Percentiles rank a stretch among this genome's conserved stretches.
Evolutionary conservation across 2,329 filamentous ascomycete species (phyloP).

Genomic region (Penicillium sclerotiorum): DNA sequence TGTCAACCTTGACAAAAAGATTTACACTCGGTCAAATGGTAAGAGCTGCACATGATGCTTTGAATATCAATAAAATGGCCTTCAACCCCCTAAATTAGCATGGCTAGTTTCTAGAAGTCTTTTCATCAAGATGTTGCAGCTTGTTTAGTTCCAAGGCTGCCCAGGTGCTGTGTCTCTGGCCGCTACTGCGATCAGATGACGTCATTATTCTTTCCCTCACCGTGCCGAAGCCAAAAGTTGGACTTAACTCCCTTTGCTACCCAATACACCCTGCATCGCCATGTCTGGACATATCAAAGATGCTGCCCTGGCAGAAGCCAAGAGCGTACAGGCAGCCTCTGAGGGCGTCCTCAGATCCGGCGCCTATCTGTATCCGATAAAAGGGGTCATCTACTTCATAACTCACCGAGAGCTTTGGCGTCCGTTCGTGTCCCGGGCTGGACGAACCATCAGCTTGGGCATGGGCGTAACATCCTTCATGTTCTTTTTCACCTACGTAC

Average conservation of each 20-base stretch:
- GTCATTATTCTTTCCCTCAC: neutral
- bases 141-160: no score
- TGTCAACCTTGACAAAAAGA: no score
- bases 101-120: no score
- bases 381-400: constrained; percentile 65
- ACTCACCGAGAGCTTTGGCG: constrained; percentile 61
- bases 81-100: no score
- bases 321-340: constrained; percentile 65
- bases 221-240: no score
- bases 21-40: no score
- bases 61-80: no score
- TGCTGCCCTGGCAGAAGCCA: constrained; percentile 68
- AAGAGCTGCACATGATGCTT: no score
- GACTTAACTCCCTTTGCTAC: neutral
- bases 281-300: constrained; percentile 58
- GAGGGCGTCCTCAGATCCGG: constrained; percentile 72
- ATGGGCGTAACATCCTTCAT: constrained; percentile 73
- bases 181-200: no score
- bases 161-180: no score
- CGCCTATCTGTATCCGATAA: constrained; percentile 77
- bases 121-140: no score
- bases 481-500: constrained; percentile 85
- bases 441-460: constrained; percentile 69
- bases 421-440: constrained; percentile 60
- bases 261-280: neutral